Evolutionary conservation across 2,329 filamentous ascomycete species (phyloP), one percentile per base, ranked within the genome.

Genomic region (Calcarisporium arbuscula): DNA sequence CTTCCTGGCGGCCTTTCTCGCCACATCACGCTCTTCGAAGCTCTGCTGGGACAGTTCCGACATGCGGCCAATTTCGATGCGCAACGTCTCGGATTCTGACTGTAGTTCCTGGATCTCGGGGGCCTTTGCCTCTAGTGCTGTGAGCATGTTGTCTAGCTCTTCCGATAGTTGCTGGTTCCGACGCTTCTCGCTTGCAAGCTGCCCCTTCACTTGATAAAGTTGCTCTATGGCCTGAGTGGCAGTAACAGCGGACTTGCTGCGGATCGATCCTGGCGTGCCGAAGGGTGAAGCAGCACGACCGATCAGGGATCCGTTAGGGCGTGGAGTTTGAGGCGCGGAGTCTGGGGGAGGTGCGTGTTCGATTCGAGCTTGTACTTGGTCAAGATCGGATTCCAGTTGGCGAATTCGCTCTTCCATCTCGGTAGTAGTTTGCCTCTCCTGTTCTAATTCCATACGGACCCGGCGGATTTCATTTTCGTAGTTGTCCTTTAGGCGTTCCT

Each of bases 31-130:
- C 51, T 90, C 86, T 50, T 82, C 78, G 40, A 82, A 85, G 38
- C 85, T 82, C 32, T 86, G 78, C 41, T 95, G 86, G 8, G 94
- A 78, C 17, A 95, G 72, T 42, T 82, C 76, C 1, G 89, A 94
- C 70, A 90, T 87, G 43, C 92, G 83, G 21, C 85, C 72, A 23
- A 94, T 80, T 46, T 95, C 88, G 38, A 74, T 73, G 38, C 89
- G 79, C 3, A 96, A 72, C 20, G 84, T 79, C 34, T 86, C 80
- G 43, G 89, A 81, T 49, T 96, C 89, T 11, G 77, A 73, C 30
- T 85, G 80, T 14, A 94, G 67, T 47, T 96, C 89, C 42, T 94
- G 81, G 19, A 95, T 77, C 51, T 95, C 88, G 0, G 92, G 92
- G 18, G 82, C 80, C 56, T 85, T 89, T 17, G 81, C 81, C 56